A percentile compares a stretch with the other conserved stretches of the same genome.
Conservation (phyloP, 148 eudicot genomes). For the Rhododendron molle region DNA sequence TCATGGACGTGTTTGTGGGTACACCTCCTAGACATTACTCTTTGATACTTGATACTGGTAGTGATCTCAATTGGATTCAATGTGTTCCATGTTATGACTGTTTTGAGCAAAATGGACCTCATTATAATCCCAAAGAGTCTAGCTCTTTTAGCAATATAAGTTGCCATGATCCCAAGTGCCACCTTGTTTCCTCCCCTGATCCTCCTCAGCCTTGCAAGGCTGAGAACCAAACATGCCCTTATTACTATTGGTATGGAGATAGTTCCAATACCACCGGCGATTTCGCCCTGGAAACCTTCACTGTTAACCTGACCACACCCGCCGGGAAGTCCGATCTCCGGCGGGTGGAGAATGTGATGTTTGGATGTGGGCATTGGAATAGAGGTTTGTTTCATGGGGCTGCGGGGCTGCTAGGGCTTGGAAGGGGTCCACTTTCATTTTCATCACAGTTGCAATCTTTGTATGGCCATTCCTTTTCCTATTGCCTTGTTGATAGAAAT, state of each 20-base stretch:
- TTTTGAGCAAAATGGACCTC: slow-evolving; percentile 75
- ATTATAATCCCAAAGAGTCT: slow-evolving; percentile 59
- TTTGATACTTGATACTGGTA: slow-evolving; percentile 87
- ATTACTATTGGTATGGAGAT: slow-evolving; percentile 96
- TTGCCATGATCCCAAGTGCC: slow-evolving; percentile 72
- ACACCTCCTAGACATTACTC: slow-evolving; percentile 80
- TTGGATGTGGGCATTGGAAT: slow-evolving; percentile 98
- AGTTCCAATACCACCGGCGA: slow-evolving; percentile 97
- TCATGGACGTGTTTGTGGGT: slow-evolving; percentile 87
- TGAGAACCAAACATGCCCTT: slow-evolving; percentile 58
- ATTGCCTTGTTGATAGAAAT: slow-evolving; percentile 80
- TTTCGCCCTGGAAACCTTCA: slow-evolving; percentile 79
- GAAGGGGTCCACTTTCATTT: slow-evolving; percentile 88
- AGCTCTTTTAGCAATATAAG: slow-evolving; percentile 53
- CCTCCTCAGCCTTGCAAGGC: slow-evolving; percentile 44
- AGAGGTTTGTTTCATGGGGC: slow-evolving; percentile 95
- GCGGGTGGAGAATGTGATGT: slow-evolving; percentile 75
- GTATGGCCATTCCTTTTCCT: slow-evolving; percentile 93
- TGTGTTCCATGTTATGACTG: slow-evolving; percentile 83
- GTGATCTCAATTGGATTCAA: slow-evolving; percentile 97
- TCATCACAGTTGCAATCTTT: slow-evolving; percentile 72
- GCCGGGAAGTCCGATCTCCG: slow-evolving; percentile 40
- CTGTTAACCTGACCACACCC: slow-evolving; percentile 62
- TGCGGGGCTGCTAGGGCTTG: slow-evolving; percentile 86
- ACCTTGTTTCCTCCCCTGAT: slow-evolving; percentile 69